phyloP scores from a whole-genome alignment of 2,329 filamentous ascomycete species.

The Fusarium sp. region DNA sequence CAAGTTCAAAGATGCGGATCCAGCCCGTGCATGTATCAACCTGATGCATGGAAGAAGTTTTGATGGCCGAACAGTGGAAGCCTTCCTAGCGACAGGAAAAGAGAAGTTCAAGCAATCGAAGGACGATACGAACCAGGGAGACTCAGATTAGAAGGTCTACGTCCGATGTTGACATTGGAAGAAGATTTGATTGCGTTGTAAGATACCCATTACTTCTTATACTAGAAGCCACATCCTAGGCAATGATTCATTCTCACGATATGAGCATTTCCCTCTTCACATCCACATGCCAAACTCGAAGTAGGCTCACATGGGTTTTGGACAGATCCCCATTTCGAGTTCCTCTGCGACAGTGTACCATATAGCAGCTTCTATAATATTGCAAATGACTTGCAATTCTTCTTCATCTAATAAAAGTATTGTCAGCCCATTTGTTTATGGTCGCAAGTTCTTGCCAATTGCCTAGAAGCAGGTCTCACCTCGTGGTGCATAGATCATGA shows the following conservation, averaged over 20 bases:
- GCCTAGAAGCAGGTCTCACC: constrained; percentile 47
- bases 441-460: background rate
- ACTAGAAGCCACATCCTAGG: constrained; percentile 7
- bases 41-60: constrained; percentile 85
- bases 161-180: background rate
- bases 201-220: constrained; percentile 39
- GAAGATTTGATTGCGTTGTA: constrained; percentile 34
- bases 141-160: constrained; percentile 43
- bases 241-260: background rate
- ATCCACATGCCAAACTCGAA: background rate
- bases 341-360: constrained; percentile 69
- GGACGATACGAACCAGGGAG: constrained; percentile 59
- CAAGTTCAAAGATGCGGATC: constrained; percentile 76
- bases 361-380: constrained; percentile 77
- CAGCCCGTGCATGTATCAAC: constrained; percentile 76
- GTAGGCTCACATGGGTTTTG: constrained; percentile 17
- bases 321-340: constrained; percentile 47
- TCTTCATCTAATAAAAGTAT: constrained; percentile 57
- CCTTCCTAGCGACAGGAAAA: constrained; percentile 74
- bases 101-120: constrained; percentile 79
- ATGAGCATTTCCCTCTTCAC: background rate
- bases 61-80: constrained; percentile 75
- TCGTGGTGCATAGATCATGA: constrained; percentile 84
- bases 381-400: constrained; percentile 73
- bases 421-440: background rate